Evolutionary conservation across 2,329 filamentous ascomycete species (phyloP), one percentile per base, ranked within the genome.

Genomic region (Botrytis fabae): DNA sequence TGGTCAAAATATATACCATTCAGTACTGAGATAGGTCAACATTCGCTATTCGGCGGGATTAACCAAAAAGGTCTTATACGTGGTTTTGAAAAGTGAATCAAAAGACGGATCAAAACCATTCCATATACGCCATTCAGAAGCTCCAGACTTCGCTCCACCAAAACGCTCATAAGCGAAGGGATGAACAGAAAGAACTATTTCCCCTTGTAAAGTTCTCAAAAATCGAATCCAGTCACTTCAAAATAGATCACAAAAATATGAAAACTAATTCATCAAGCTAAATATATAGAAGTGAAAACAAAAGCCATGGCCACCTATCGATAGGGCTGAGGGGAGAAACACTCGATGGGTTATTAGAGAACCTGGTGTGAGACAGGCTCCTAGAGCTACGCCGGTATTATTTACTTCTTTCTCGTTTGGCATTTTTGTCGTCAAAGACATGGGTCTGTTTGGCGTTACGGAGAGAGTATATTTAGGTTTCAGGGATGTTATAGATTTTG

Each of bases 391-490:
- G 6, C n/a, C 14, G n/a, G 51, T 28, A n/a, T 3, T 14, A 6
- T 54, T 16, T 16, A 0, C 48, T n/a, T 54, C 5, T 54, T n/a
- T 28, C 48, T 4, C 25, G 2, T 54, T 54, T 16, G 22, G 12
- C 4, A 51, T 14, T 14, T 54, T 28, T 28, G 5, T 28, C 51
- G 12, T 2, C 2, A 5, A n/a, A 54, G 12, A 16, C 12, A 18
- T 18, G 6, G 14, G 2, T 2, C 3, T 28, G 7, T 54, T 54
- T 54, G n/a, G 5, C 1, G 0, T 28, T 54, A 54, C 6, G 51
- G 6, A 6, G 16, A 28, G 14, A 54, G 0, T 28, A 2, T 54
- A 1, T 16, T 2, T 3, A 54, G n/a, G 18, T 28, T 28, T 1
- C 14, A 5, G 51, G 25, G 51, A 16, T 28, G 12, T 12, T 25